Evolutionary conservation across 169 alveolate genomes (phyloP).

Genomic region (Eimeria brunetti): DNA sequence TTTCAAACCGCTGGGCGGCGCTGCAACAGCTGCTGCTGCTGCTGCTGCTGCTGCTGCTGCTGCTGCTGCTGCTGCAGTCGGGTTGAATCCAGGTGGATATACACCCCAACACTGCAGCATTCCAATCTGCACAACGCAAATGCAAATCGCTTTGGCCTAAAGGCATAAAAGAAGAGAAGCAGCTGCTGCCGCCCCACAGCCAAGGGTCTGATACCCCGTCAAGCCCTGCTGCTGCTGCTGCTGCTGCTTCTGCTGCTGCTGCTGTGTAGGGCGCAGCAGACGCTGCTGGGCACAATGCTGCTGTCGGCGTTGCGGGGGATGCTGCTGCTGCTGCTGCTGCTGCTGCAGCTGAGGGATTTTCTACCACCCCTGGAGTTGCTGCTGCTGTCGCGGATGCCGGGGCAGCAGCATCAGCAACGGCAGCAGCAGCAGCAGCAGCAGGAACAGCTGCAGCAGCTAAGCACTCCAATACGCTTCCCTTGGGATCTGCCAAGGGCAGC

Average conservation of each 20-base stretch:
- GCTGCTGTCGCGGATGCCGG: not conserved
- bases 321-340: not conserved
- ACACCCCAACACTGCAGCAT: not conserved
- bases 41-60: constrained; percentile 30
- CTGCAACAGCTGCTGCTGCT: no score
- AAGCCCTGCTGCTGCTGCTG: no score
- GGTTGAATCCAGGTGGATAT: constrained; percentile 11
- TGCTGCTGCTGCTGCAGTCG: constrained; percentile 46
- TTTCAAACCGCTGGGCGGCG: not conserved
- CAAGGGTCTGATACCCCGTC: not conserved
- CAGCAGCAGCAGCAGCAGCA: constrained; percentile 39
- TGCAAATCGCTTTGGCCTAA: constrained; percentile 10
- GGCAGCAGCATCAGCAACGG: not conserved
- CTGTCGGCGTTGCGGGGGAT: no score
- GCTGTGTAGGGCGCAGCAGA: not conserved
- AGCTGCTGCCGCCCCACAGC: constrained; percentile 22
- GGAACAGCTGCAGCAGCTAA: constrained; percentile 32
- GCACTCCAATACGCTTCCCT: constrained; percentile 1
- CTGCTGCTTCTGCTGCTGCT: not conserved
- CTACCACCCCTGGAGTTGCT: not conserved
- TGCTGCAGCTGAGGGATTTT: not conserved
- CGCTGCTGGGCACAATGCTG: no score
- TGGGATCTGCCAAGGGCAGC: constrained; percentile 32
- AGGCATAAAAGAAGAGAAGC: not conserved
- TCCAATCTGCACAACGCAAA: constrained; percentile 14